Evolutionary conservation across 495 filamentous ascomycete species (phyloP).

Genomic region (Amphirosellinia nigrospora): DNA sequence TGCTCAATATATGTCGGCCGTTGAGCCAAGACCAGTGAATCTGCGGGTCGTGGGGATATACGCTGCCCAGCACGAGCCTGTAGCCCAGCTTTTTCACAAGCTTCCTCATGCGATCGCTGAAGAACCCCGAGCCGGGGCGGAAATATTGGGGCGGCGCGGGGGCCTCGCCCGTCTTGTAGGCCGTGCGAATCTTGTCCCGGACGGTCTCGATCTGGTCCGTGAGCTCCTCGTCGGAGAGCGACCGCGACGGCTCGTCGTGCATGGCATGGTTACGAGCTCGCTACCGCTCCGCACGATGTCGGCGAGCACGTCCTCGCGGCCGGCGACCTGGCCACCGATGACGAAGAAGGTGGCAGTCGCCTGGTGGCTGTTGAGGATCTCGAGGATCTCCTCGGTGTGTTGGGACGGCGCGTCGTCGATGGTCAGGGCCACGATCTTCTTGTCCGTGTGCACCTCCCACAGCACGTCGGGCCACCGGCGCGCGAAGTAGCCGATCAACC

Average conservation of each 20-base stretch:
- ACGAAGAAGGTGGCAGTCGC: slow-evolving; percentile 80
- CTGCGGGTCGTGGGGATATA: slow-evolving; percentile 89
- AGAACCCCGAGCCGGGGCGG: slow-evolving; percentile 82
- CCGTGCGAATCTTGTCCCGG: slow-evolving; percentile 55
- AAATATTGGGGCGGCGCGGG: slow-evolving; percentile 62
- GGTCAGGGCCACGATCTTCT: slow-evolving; percentile 75
- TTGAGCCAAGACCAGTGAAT: slow-evolving; percentile 71
- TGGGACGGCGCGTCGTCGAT: slow-evolving; percentile 83
- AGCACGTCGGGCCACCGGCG: slow-evolving; percentile 76
- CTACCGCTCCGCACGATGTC: slow-evolving; percentile 68
- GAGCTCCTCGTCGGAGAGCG: slow-evolving; percentile 48
- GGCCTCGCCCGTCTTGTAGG: slow-evolving; percentile 56
- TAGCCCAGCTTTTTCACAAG: slow-evolving; percentile 64
- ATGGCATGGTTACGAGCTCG: slow-evolving; percentile 85
- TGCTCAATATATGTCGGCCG: slow-evolving; percentile 78
- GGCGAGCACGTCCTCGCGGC: slow-evolving; percentile 62
- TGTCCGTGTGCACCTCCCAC: slow-evolving; percentile 63
- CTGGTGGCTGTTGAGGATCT: slow-evolving; percentile 60
- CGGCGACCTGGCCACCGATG: slow-evolving; percentile 75
- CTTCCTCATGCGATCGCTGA: slow-evolving; percentile 68
- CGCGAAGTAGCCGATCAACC: slow-evolving; percentile 71
- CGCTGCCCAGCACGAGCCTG: slow-evolving; percentile 73
- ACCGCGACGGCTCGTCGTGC: slow-evolving; percentile 75
- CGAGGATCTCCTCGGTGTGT: slow-evolving; percentile 73
- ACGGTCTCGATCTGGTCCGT: slow-evolving; percentile 52